Conservation (phyloP, 2,329 filamentous ascomycete genomes). For the Cercospora sp. region DNA sequence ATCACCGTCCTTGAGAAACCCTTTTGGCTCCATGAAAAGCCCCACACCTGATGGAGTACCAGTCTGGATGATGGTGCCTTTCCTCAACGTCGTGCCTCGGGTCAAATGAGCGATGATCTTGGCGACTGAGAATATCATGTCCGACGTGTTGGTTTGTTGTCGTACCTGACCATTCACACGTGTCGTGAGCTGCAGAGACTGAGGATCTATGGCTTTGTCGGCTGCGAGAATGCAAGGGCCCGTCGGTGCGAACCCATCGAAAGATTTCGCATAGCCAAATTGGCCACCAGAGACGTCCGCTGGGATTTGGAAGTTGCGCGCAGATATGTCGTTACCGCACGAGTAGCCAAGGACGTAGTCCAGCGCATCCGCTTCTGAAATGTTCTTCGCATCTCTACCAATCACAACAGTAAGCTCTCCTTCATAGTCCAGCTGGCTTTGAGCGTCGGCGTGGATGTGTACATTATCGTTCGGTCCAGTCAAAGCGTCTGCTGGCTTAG, state of each 20-base stretch:
- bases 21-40: slow-evolving; percentile 39
- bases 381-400: slow-evolving; percentile 42
- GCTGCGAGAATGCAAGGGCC: slow-evolving; percentile 52
- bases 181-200: slow-evolving; percentile 41
- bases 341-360: slow-evolving; percentile 57
- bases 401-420: slow-evolving; percentile 20
- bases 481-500: slow-evolving; percentile 18
- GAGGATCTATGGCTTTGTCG: slow-evolving; percentile 39
- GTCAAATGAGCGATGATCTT: slow-evolving; percentile 34
- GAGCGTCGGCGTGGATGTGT: slow-evolving; percentile 13
- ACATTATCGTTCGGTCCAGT: slow-evolving; percentile 21
- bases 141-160: slow-evolving; percentile 32
- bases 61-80: slow-evolving; percentile 50
- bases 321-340: slow-evolving; percentile 57
- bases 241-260: slow-evolving; percentile 58
- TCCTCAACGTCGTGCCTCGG: slow-evolving; percentile 41
- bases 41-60: slow-evolving; percentile 44
- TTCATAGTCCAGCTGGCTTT: slow-evolving; percentile 18
- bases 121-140: slow-evolving; percentile 37
- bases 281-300: slow-evolving; percentile 55
- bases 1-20: slow-evolving; percentile 29
- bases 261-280: slow-evolving; percentile 59
- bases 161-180: slow-evolving; percentile 52
- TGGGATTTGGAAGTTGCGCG: slow-evolving; percentile 53
- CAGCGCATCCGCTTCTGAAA: slow-evolving; percentile 48